phyloP scores from a whole-genome alignment of 257 asterid species.

The Galeopsis tetrahit region DNA sequence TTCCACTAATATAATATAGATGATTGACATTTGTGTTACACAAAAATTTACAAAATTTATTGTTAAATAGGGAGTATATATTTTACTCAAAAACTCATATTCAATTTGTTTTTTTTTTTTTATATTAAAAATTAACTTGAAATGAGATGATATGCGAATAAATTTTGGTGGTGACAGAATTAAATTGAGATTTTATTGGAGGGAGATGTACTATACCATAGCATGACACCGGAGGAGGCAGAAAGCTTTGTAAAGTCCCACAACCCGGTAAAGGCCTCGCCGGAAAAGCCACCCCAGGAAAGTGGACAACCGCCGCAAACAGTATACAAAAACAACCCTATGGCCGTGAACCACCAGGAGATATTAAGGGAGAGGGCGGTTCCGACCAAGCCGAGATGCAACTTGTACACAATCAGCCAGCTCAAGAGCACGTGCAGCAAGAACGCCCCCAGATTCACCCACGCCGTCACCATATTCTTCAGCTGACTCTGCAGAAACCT shows the following conservation, averaged over 20 bases:
- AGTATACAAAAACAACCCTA: slow-evolving; percentile 55
- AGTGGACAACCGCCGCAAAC: slow-evolving; percentile 74
- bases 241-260: slow-evolving; percentile 88
- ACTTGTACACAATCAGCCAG: slow-evolving; percentile 56
- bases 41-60: too few relatives aligned
- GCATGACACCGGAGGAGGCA: slow-evolving; percentile 89
- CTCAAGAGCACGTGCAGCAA: slow-evolving; percentile 49
- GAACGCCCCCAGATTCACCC: slow-evolving; percentile 54
- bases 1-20: too few relatives aligned
- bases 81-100: too few relatives aligned
- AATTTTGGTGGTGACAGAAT: not conserved
- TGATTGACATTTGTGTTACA: too few relatives aligned
- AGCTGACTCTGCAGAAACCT: slow-evolving; percentile 89
- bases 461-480: slow-evolving; percentile 67
- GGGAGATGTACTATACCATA: slow-evolving; percentile 53
- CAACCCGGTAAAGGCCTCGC: slow-evolving; percentile 75
- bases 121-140: too few relatives aligned
- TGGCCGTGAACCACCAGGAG: slow-evolving; percentile 65
- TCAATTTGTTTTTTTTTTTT: too few relatives aligned
- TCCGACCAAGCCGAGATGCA: slow-evolving; percentile 62
- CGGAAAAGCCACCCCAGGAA: slow-evolving; percentile 78
- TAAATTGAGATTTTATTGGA: slow-evolving; percentile 11
- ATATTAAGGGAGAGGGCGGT: slow-evolving; percentile 56
- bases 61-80: too few relatives aligned
- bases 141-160: too few relatives aligned